Conservation (phyloP, 345 rosid genomes). For the Hibiscus syriacus region DNA sequence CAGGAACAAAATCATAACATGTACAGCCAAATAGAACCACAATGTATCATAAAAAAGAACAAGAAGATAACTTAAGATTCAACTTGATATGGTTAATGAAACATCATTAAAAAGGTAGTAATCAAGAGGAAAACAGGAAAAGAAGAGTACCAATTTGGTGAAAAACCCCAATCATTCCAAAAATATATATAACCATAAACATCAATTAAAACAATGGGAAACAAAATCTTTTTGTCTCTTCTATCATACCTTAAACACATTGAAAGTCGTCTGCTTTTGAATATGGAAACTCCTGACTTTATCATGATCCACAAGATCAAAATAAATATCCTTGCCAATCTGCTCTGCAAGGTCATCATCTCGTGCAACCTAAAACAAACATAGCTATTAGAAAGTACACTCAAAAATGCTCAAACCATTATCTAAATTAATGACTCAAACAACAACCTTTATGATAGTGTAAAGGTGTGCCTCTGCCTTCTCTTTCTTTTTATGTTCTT, state of each 20-base stretch:
- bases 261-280: conserved; percentile 73
- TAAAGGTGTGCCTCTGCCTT: conserved; percentile 87
- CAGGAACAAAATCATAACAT: neutral
- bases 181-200: neutral
- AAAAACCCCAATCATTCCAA: neutral
- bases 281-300: conserved; percentile 84
- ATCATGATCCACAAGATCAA: conserved; percentile 96
- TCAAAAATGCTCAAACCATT: too few species aligned
- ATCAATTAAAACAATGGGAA: neutral
- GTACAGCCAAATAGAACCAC: neutral
- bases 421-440: too few species aligned
- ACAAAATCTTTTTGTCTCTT: neutral
- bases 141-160: neutral
- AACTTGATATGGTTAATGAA: neutral
- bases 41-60: neutral
- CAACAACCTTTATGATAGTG: conserved; percentile 70
- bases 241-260: conserved; percentile 60
- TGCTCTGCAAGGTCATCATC: conserved; percentile 81
- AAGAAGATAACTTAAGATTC: neutral
- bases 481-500: conserved; percentile 78
- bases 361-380: conserved; percentile 74
- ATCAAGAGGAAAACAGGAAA: neutral
- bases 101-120: neutral
- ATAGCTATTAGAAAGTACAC: too few species aligned
- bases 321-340: conserved; percentile 82